These are phyloP conservation scores for Primulina tabacum DNA, from an alignment of 257 asterid species.

Conservation along the genomic window DNA sequence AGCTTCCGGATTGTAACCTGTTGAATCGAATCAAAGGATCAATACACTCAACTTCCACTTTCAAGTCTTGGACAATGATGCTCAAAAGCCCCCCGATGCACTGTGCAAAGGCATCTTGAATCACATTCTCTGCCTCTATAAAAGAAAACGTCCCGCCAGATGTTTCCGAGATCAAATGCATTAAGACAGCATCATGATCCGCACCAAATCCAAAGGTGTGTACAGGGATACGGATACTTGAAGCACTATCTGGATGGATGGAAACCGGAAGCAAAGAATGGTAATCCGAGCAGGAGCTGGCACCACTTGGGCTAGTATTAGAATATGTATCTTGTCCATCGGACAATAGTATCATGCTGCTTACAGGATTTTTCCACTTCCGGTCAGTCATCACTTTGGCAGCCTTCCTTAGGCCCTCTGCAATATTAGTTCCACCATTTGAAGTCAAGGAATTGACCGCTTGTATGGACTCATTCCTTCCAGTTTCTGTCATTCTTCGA, in stretches of 20 bases:
- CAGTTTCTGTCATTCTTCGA: conserved; percentile 61
- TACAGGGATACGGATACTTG: conserved; percentile 54
- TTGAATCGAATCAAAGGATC: conserved; percentile 43
- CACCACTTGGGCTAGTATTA: conserved; percentile 23
- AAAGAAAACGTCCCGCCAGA: conserved; percentile 98
- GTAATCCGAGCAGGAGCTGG: conserved; percentile 21
- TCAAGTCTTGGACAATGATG: conserved; percentile 68
- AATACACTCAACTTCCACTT: conserved; percentile 61
- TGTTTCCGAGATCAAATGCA: conserved; percentile 76
- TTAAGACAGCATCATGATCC: conserved; percentile 75
- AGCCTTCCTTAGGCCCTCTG: conserved; percentile 68
- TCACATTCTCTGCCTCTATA: conserved; percentile 69
- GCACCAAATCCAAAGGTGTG: conserved; percentile 89
- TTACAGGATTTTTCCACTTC: conserved; percentile 61
- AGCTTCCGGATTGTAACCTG: conserved; percentile 76
- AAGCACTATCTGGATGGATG: conserved; percentile 41
- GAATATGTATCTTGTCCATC: conserved; percentile 91
- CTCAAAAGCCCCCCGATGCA: conserved; percentile 94
- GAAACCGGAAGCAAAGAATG: conserved; percentile 54
- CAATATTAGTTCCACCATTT: conserved; percentile 86
- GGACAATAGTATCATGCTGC: conserved; percentile 71
- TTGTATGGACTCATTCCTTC: conserved; percentile 67
- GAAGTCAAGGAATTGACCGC: conserved; percentile 78
- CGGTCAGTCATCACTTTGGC: conserved; percentile 76
- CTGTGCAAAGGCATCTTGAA: conserved; percentile 98